Base-by-base conservation (phyloP, 1,284 basidiomycete species). In the Leccinum solheimii region DNA sequence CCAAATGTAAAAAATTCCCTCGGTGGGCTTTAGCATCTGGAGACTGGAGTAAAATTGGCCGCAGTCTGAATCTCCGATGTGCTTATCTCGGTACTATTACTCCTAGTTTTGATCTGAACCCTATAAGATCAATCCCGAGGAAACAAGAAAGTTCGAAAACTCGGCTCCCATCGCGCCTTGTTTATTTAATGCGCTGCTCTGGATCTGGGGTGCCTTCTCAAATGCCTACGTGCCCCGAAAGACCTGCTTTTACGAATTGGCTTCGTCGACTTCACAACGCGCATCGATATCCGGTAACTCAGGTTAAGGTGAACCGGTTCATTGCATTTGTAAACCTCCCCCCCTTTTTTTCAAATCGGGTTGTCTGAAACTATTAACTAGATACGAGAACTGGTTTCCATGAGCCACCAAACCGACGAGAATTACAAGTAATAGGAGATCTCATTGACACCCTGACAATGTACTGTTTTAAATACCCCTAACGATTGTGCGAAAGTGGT, bases 181-280 rank as follows among this genome's bases (percentile, higher is more conserved):
- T 71, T 66, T 63, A 55, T 62, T 38, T 54, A 48, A 49, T 43
- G 49, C n/a, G 62, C 56, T 61, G 53, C 45, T 72, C 71, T 69
- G 72, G 68, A 75, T 74, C 72, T 64, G 62, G 70, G 73, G 70
- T 72, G 40, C 62, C 45, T 65, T 66, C 57, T 49, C 54, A 55
- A 50, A 52, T 65, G 69, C 62, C 48, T 36, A 30, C 16, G 21
- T 48, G 36, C 60, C 48, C 55, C 61, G 36, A 56, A 57, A 34
- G 55, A 50, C 38, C 59, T 23, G 54, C 19, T 36, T 58, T 36
- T 16, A 14, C 58, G 57, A 43, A 55, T 56, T 56, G 30, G 55
- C 49, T 60, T 60, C 50, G 34, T 58, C 54, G 14, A 52, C 1
- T 51, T n/a, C 43, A 8, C 52, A 51, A 52, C 43, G 50, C 43